Evolutionary conservation across 306 rosid genomes (phyloP).

Genomic region (Amphicarpaea edgeworthii): DNA sequence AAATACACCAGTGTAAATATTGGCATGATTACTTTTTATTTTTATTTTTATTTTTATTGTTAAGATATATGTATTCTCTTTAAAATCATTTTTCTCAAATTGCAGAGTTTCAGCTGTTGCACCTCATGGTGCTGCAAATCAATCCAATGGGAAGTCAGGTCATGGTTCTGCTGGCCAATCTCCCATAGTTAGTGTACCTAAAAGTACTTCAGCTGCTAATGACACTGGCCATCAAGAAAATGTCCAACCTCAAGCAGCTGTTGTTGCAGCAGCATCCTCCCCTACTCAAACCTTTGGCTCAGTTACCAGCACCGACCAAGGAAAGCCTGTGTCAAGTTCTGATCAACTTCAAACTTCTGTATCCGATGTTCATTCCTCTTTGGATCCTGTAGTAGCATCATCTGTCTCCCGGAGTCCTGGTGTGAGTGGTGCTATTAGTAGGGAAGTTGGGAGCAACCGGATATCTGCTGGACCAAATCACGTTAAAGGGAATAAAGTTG

Average conservation of each 20-base stretch:
- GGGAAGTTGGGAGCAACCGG: constrained; percentile 51
- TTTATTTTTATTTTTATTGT: too few relatives aligned
- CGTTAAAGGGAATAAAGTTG: constrained; percentile 46
- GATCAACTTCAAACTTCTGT: constrained; percentile 51
- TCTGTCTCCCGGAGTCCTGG: constrained; percentile 43
- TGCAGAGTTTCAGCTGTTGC: constrained; percentile 60
- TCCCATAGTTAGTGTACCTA: constrained; percentile 41
- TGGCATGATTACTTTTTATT: constrained; percentile 1
- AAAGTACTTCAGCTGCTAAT: constrained; percentile 49
- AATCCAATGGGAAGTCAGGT: constrained; percentile 61
- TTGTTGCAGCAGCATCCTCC: constrained; percentile 50
- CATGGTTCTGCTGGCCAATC: constrained; percentile 49
- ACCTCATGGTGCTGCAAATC: constrained; percentile 53
- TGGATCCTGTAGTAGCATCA: constrained; percentile 57
- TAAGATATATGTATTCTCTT: constrained; percentile 14
- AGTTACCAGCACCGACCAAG: constrained; percentile 45
- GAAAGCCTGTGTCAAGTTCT: constrained; percentile 49
- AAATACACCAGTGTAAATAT: neutral
- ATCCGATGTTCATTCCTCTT: constrained; percentile 50
- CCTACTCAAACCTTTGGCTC: constrained; percentile 44
- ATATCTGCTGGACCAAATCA: constrained; percentile 52
- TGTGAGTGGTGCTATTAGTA: constrained; percentile 40
- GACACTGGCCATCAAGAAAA: constrained; percentile 48
- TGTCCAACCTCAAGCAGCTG: constrained; percentile 52
- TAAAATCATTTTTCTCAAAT: constrained; percentile 15